Evolutionary conservation across 1,284 basidiomycete genomes (phyloP), one percentile per base, ranked within the genome.

Genomic region (Cutaneotrichosporon cutaneum): DNA sequence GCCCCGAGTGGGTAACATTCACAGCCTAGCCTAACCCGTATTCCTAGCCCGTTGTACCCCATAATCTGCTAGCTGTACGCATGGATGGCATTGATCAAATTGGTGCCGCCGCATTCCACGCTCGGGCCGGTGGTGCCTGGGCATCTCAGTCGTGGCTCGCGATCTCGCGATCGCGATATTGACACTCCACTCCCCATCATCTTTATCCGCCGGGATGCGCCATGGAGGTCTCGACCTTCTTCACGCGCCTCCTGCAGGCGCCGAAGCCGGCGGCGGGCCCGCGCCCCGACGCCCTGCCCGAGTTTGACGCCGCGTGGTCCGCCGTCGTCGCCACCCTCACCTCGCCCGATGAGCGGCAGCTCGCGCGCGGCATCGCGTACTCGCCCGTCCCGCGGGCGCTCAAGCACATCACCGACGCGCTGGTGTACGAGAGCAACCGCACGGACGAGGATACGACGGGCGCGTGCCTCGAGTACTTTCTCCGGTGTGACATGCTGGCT

Each of bases 401-500:
- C 18, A 85, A 87, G 72, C 85, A 87, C n/a, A 88, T 97, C 82
- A 89, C 93, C 4, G 90, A 94, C 76, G 84, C 90, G 3, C 83
- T 97, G 50, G 90, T 95, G 18, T 87, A 87, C 81, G 94, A 96
- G 77, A 88, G 89, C 26, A 88, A 88, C 18, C 83, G 87, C 64
- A 86, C 85, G 21, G 90, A 93, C 70, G 89, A 90, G 80, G 90
- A 90, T 62, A 86, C 84, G 13, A 92, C 90, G 4, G 93, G 93
- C 24, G 87, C 85, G 18, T 95, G 92, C 74, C 82, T 96, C 64
- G 95, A 97, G 78, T 92, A 92, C 77, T 83, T 96, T 32, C 81
- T 98, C 54, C 92, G 94, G 81, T 89, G 94, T 71, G 91, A 93
- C 81, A 84, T 94, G 1, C 82, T 95, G 22, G 87, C 87, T 2